Conservation (phyloP, 164 flowering plant genomes). For the Vitis rotundifolia region DNA sequence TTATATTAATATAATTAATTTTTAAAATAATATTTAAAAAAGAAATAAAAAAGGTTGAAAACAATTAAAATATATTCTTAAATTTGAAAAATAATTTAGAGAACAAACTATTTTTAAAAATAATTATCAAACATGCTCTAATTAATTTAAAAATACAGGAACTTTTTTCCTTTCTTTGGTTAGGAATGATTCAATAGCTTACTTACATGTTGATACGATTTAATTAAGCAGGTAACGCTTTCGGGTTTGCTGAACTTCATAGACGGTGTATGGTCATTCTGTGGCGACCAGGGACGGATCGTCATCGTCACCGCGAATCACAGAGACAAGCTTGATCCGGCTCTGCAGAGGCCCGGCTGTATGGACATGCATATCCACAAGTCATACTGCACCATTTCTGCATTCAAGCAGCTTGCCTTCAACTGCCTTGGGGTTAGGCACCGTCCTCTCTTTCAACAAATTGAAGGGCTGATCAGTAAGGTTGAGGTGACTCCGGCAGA, state of each 20-base stretch:
- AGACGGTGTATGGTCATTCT: slow-evolving; percentile 49
- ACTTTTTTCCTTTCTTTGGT: too few species aligned
- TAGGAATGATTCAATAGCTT: too few species aligned
- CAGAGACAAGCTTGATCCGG: slow-evolving; percentile 37
- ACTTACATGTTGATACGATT: neutral
- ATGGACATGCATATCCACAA: slow-evolving; percentile 49
- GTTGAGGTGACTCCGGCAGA: slow-evolving; percentile 25
- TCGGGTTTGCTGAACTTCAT: slow-evolving; percentile 43
- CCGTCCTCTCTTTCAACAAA: slow-evolving; percentile 11
- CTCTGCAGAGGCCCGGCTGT: slow-evolving; percentile 43
- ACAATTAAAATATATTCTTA: too few species aligned
- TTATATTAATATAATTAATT: too few species aligned
- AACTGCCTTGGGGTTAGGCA: slow-evolving; percentile 10
- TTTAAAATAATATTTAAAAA: too few species aligned
- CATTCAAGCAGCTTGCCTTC: slow-evolving; percentile 14
- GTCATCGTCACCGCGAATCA: slow-evolving; percentile 46
- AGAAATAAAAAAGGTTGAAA: too few species aligned
- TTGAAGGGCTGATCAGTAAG: slow-evolving; percentile 9
- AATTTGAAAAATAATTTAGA: too few species aligned
- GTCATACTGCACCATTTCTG: slow-evolving; percentile 35
- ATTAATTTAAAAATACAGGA: too few species aligned
- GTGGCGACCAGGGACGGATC: slow-evolving; percentile 36
- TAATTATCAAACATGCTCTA: too few species aligned
- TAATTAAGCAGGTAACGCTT: slow-evolving; percentile 20
- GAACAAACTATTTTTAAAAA: too few species aligned